A percentile compares a stretch with the other conserved stretches of the same genome.
Evolutionary conservation across 23 red algal species (phyloP).

Genomic region (Cyanidioschyzon merolae): DNA sequence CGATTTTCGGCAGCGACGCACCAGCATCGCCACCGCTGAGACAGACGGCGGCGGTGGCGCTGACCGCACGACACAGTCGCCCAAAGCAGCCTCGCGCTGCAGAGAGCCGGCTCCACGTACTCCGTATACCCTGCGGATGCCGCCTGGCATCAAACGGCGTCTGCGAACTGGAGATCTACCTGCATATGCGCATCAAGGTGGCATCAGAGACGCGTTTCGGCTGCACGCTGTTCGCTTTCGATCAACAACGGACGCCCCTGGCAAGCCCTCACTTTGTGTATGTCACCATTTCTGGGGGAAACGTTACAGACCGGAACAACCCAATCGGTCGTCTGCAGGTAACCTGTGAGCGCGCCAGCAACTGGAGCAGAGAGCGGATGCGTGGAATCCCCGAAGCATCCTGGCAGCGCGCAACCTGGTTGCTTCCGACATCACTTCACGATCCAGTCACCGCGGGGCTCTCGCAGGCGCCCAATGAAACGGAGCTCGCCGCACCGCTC

Average conservation of each 20-base stretch:
- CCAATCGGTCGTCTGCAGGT: background rate
- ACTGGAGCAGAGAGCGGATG: background rate
- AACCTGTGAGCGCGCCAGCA: background rate
- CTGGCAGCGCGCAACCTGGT: background rate
- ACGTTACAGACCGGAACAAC: background rate
- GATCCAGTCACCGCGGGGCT: background rate
- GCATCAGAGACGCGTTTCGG: background rate
- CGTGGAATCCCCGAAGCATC: background rate
- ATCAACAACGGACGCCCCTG: background rate
- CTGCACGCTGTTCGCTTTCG: background rate
- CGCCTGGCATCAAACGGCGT: background rate
- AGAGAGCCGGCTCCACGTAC: background rate
- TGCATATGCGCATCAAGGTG: background rate
- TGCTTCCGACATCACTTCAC: background rate
- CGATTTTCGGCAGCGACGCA: no score
- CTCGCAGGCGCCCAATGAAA: no score
- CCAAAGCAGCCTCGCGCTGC: no score
- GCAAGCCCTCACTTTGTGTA: background rate
- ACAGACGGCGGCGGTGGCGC: no score
- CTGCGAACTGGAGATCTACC: background rate
- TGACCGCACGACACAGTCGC: no score
- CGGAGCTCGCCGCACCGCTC: no score
- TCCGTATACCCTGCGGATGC: background rate
- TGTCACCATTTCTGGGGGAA: background rate
- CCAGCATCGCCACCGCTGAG: no score